Base-by-base conservation (phyloP, 371 early-diverging fungal species). In the Ordospora pajunii region DNA sequence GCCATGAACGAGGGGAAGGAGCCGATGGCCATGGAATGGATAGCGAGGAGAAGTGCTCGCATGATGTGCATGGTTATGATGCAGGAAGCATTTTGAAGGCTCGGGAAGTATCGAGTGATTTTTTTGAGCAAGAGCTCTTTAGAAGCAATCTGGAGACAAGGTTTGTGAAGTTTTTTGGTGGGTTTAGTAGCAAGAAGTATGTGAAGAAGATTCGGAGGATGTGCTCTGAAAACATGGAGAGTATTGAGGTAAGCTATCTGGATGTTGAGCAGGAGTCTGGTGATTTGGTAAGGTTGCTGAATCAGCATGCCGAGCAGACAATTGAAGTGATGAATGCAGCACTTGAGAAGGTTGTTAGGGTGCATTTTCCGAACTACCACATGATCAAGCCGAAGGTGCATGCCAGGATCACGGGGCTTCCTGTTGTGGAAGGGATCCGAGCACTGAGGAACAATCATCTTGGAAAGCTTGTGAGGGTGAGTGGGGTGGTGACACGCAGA, bases 401-500 rank as follows among this genome's bases (percentile, higher is more conserved):
- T 83, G 92, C 94, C 64, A 89, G 98, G 40, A 91, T 99, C 65
- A 88, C 91, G 3, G 91, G 93, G 71, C 84, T 96, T 25, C 96
- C 96, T 0, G 87, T 90, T 6, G 82, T 88, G 52, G 90, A 90
- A 72, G 89, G 89, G 14, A 87, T 98, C 40, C 89, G 99, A 73
- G 91, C 92, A 45, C 87, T 98, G 77, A 88, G 95, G 87, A 90
- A 86, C 37, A 23, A 76, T 21, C 93, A 96, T 84, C 84, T 98
- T 75, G 95, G 95, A 84, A 90, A 89, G 51, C 87, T 98, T 45
- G 91, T 98, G 45, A 89, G 92, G 50, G 91, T 97, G 0, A 86
- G 87, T 40, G 99, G 99, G 72, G 94, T 96, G 0, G 94, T 98
- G 4, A 95, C 96, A 1, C 88, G 94, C 53, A 88, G 97, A 74